phyloP scores from a whole-genome alignment of 768 basidiomycete genomes.

The Botryobasidium botryosum region DNA sequence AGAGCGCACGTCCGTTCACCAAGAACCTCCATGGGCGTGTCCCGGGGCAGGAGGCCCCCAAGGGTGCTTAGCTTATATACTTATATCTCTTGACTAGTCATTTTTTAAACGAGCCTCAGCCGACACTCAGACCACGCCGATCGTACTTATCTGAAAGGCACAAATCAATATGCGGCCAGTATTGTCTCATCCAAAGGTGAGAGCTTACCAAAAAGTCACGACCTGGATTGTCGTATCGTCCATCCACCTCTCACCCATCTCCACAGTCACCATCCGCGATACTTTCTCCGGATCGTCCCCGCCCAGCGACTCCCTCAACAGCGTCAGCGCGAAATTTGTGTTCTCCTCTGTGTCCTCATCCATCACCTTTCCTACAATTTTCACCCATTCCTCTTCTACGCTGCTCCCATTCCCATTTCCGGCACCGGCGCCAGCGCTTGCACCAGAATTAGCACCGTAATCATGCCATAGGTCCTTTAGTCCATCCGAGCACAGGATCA shows the following conservation, averaged over 20 bases:
- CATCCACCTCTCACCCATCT: conserved; percentile 48
- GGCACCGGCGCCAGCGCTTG: conserved; percentile 10
- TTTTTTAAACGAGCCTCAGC: too few relatives aligned
- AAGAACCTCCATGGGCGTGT: too few relatives aligned
- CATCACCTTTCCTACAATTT: conserved; percentile 28
- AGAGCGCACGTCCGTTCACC: too few relatives aligned
- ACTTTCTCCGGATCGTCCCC: conserved; percentile 35
- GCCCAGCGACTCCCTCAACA: conserved; percentile 40
- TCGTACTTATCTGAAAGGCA: too few relatives aligned
- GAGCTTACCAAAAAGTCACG: too few relatives aligned
- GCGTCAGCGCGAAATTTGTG: conserved; percentile 39
- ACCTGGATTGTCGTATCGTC: conserved; percentile 41
- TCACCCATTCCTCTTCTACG: conserved; percentile 38
- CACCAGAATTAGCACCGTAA: not conserved
- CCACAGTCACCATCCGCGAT: conserved; percentile 42
- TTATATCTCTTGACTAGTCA: too few relatives aligned
- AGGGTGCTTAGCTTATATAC: too few relatives aligned
- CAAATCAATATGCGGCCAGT: too few relatives aligned
- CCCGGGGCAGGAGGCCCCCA: too few relatives aligned
- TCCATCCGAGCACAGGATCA: conserved; percentile 50
- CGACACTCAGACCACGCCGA: too few relatives aligned
- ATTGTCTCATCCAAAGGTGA: too few relatives aligned
- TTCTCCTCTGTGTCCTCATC: too few relatives aligned
- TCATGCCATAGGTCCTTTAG: conserved; percentile 39
- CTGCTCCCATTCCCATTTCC: conserved; percentile 21